Conservation (phyloP, 352 stramenopile genomes). For the Pythium aphanidermatum region DNA sequence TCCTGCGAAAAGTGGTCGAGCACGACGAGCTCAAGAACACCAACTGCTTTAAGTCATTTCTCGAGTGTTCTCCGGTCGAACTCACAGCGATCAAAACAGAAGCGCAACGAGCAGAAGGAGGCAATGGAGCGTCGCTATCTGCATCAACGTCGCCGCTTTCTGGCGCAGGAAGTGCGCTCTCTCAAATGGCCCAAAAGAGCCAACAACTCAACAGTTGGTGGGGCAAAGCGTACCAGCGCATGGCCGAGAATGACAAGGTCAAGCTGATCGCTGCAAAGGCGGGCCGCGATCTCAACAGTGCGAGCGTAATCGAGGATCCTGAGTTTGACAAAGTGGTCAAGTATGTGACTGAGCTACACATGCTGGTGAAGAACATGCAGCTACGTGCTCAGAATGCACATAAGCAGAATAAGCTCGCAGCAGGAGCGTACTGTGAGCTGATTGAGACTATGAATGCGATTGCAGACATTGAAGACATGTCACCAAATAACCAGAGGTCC, state of each 20-base stretch:
- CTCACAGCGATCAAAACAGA: constrained; percentile 64
- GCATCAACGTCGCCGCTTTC: no score
- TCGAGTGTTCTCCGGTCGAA: constrained; percentile 70
- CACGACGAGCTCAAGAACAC: constrained; percentile 73
- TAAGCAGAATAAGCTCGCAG: constrained; percentile 63
- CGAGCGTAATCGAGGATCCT: constrained; percentile 54
- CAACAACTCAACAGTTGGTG: constrained; percentile 76
- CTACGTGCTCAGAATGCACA: constrained; percentile 49
- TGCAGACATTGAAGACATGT: constrained; percentile 61
- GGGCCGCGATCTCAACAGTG: constrained; percentile 32
- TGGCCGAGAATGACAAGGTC: constrained; percentile 75
- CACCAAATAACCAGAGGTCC: constrained; percentile 27
- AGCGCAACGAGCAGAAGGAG: constrained; percentile 13
- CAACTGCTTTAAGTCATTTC: constrained; percentile 62
- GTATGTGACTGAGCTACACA: constrained; percentile 61
- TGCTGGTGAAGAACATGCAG: constrained; percentile 59
- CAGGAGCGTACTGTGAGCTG: constrained; percentile 76
- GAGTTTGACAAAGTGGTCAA: constrained; percentile 58
- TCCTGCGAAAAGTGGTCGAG: constrained; percentile 67
- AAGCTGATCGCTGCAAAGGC: constrained; percentile 50
- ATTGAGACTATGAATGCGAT: constrained; percentile 68
- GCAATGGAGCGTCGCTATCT: no score
- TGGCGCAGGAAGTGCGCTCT: neutral
- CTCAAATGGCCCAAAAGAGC: constrained; percentile 49
- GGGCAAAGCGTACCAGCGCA: constrained; percentile 75